A percentile compares a stretch with the other conserved stretches of the same genome.
phyloP scores from a whole-genome alignment of 2,329 filamentous ascomycete species.

The Lanzia echinophila region DNA sequence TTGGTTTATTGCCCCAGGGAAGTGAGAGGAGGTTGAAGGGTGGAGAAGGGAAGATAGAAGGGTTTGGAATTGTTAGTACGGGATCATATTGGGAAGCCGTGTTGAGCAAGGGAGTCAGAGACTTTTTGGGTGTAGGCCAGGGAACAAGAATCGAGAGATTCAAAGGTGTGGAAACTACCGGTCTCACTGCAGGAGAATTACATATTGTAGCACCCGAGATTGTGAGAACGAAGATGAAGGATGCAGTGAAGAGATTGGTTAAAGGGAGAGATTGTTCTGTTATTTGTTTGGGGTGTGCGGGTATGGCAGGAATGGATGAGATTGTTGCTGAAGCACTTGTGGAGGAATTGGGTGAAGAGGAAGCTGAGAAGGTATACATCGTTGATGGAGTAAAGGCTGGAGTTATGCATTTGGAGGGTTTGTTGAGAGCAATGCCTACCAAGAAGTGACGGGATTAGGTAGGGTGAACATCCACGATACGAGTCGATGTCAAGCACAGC shows the following conservation, averaged over 20 bases:
- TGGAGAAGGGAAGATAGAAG: constrained; percentile 22
- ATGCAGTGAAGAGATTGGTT: constrained; percentile 63
- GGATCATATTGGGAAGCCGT: constrained; percentile 77
- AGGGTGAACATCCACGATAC: too few species aligned
- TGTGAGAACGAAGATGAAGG: constrained; percentile 58
- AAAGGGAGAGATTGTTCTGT: constrained; percentile 50
- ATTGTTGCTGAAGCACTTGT: constrained; percentile 65
- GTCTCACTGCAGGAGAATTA: constrained; percentile 71
- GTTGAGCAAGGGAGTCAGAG: constrained; percentile 56
- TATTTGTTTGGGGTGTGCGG: constrained; percentile 81
- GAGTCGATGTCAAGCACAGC: too few species aligned
- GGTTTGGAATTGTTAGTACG: constrained; percentile 85
- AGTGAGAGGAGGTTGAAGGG: constrained; percentile 11
- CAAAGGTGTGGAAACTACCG: constrained; percentile 75
- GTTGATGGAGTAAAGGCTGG: constrained; percentile 76
- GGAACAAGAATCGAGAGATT: constrained; percentile 41
- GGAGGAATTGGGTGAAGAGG: constrained; percentile 54
- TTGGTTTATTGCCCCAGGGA: constrained; percentile 33
- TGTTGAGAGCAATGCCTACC: constrained; percentile 1
- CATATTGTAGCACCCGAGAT: constrained; percentile 60
- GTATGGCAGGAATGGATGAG: constrained; percentile 79
- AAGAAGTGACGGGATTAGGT: neutral
- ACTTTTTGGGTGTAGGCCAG: constrained; percentile 49
- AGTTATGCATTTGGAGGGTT: constrained; percentile 33
- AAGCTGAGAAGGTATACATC: constrained; percentile 55